Evolutionary conservation across 2,329 filamentous ascomycete genomes (phyloP), one percentile per base, ranked within the genome.

Genomic region (Cladophialophora psammophila): DNA sequence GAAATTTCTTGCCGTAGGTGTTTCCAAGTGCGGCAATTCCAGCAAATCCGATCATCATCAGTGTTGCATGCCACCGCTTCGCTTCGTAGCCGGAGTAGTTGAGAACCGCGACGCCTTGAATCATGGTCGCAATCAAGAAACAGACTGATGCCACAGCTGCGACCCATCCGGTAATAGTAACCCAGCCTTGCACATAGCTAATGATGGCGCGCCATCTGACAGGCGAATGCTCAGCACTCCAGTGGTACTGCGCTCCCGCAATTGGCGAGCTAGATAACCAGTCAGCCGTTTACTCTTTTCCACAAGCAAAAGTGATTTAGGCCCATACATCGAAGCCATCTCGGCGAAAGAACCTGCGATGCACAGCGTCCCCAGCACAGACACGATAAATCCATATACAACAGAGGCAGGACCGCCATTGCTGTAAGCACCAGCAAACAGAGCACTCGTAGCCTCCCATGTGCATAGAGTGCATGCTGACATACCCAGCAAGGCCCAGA

Each of bases 181-280:
- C 71, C 77, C 74, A 76, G 53, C 77, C 78, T 52, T 64, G 62
- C n/a, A 69, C 55, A 26, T 65, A 72, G 66, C 70, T 69, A 53
- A 67, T 57, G 20, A 67, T 52, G 10, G 65, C 60, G 5, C 58
- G 40, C 58, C 56, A 66, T 31, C 50, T 56, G 3, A 53, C 3
- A 10, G 70, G 64, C 42, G 69, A 77, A 60, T 79, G 78, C 67
- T 79, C 77, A 62, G 76, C 77, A 34, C 77, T 77, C 78, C 78
- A 80, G 68, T 80, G 78, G 53, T 80, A 80, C 63, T 80, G 78
- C 12, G 77, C 78, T 58, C 76, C 78, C 4, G 77, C 78, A 2
- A 77, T 79, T 32, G 78, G 78, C 10, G 78, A 73, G 62, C 75
- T 78, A 61, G 31, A n/a, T 45, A 9, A 9, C 35, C 9, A 32